phyloP scores from a whole-genome alignment of 768 basidiomycete genomes.

The Rhodotorula graminis region DNA sequence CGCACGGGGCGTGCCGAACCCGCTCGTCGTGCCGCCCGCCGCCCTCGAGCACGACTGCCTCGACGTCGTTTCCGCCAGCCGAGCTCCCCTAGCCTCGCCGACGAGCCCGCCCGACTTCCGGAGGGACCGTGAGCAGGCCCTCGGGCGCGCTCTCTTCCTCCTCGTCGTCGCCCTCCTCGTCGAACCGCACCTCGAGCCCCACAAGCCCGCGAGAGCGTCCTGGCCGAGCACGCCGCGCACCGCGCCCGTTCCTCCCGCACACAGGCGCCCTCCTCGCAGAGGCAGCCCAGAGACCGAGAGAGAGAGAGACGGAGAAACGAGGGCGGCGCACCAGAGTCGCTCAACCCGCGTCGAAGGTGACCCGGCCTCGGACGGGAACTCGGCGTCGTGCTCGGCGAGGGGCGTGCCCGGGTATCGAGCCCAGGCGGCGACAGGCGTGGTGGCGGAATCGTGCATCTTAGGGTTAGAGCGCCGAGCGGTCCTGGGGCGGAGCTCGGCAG shows the following conservation, averaged over 20 bases:
- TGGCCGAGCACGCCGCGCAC: too few species aligned
- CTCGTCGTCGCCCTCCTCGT: neutral
- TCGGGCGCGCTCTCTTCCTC: neutral
- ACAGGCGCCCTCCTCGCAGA: neutral
- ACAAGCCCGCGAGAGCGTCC: neutral
- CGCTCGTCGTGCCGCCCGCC: neutral
- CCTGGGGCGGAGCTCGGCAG: neutral
- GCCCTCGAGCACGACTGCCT: neutral
- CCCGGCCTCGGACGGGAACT: too few species aligned
- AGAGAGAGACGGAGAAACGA: too few species aligned
- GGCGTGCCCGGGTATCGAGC: neutral
- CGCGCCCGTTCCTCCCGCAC: neutral
- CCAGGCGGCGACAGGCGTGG: neutral
- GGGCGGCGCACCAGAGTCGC: neutral
- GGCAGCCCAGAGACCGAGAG: neutral
- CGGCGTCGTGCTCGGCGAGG: neutral
- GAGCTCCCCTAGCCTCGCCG: too few species aligned
- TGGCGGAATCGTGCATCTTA: neutral
- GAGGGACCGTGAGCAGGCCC: slow-evolving; percentile 1
- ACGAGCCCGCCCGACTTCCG: neutral
- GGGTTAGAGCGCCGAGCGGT: slow-evolving; percentile 6
- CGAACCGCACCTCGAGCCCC: too few species aligned
- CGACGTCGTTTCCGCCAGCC: too few species aligned
- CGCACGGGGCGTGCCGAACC: neutral
- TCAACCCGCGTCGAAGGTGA: too few species aligned